These are phyloP conservation scores for Agroathelia rolfsii DNA, from an alignment of 1,284 basidiomycete genomes.

Conservation along the genomic window DNA sequence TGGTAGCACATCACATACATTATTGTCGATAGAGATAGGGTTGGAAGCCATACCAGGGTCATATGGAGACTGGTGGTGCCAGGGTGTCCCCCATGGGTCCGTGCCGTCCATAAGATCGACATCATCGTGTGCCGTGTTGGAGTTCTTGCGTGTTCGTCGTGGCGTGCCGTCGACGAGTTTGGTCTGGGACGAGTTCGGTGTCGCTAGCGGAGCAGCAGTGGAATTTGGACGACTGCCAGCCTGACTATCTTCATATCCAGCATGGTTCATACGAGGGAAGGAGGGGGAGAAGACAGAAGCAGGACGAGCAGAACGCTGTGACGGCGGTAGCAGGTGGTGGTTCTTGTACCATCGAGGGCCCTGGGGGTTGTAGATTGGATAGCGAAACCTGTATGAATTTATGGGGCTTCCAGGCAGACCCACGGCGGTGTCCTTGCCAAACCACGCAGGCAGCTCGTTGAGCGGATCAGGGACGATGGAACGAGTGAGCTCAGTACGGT, in stretches of 20 bases:
- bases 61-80: slow-evolving; percentile 75
- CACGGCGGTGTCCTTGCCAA: slow-evolving; percentile 42
- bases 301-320: slow-evolving; percentile 39
- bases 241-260: too few relatives aligned
- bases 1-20: too few relatives aligned
- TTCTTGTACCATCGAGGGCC: slow-evolving; percentile 73
- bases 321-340: slow-evolving; percentile 50
- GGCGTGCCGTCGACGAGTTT: slow-evolving; percentile 48
- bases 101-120: slow-evolving; percentile 64
- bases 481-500: slow-evolving; percentile 21
- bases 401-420: slow-evolving; percentile 30
- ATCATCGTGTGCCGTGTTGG: slow-evolving; percentile 55
- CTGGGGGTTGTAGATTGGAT: slow-evolving; percentile 58
- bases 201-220: slow-evolving; percentile 59
- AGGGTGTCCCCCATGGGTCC: slow-evolving; percentile 68
- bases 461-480: slow-evolving; percentile 55
- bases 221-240: slow-evolving; percentile 48
- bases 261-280: slow-evolving; percentile 58
- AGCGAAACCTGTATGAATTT: slow-evolving; percentile 41
- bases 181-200: slow-evolving; percentile 66
- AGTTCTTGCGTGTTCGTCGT: slow-evolving; percentile 60
- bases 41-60: slow-evolving; percentile 46
- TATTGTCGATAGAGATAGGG: slow-evolving; percentile 31
- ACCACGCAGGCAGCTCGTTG: slow-evolving; percentile 43
- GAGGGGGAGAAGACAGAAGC: slow-evolving; percentile 68